Base-by-base conservation (phyloP, 2,329 filamentous ascomycete genomes). In the Alternaria hordeiaustralica region DNA sequence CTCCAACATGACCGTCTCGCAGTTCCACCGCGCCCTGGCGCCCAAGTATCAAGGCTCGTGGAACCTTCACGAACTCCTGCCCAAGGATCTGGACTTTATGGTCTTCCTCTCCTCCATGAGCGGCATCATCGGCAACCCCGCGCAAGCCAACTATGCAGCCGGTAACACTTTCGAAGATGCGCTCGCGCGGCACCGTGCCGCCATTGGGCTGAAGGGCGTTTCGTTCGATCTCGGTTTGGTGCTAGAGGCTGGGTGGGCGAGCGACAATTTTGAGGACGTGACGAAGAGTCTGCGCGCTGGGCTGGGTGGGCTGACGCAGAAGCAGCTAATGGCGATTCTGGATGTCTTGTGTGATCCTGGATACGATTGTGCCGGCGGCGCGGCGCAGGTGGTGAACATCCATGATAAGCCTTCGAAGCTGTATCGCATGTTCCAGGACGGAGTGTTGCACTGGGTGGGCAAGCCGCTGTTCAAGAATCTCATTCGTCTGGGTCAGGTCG, bases 101-200 rank as follows among this genome's bases (percentile, higher is more conserved):
- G 44, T 72, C 21, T 33, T 69, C 4, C 58, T 72, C 7, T 71
- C 70, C 3, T 75, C 72, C 5, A 59, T 63, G 15, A 50, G 57
- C 20, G 72, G 68, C 13, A 59, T 74, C 8, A 25, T 64, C 21
- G 73, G 73, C 1, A 53, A 64, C 23, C 26, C 20, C 3, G 62
- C 61, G 4, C 71, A 74, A 55, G 56, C 61, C 25, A 72, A 73
- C 47, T 75, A 76, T 28, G 67, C 65, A 18, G 65, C 73, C 10
- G 69, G 62, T 4, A 68, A 67, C 46, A 60, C 60, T 6, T 62
- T 62, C 9, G 30, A 64, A 41, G 62, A 64, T 12, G 58, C 56
- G 9, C 51, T 64, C 23, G 62, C 62, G 18, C 49, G 60, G 23
- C 56, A 63, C 44, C 56, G 60, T 28, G 55, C 47, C 20, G 47